A percentile compares a stretch with the other conserved stretches of the same genome.
These are phyloP conservation scores for Blastomyces silverae DNA, from an alignment of 2,329 filamentous ascomycete species.

Conservation along the genomic window DNA sequence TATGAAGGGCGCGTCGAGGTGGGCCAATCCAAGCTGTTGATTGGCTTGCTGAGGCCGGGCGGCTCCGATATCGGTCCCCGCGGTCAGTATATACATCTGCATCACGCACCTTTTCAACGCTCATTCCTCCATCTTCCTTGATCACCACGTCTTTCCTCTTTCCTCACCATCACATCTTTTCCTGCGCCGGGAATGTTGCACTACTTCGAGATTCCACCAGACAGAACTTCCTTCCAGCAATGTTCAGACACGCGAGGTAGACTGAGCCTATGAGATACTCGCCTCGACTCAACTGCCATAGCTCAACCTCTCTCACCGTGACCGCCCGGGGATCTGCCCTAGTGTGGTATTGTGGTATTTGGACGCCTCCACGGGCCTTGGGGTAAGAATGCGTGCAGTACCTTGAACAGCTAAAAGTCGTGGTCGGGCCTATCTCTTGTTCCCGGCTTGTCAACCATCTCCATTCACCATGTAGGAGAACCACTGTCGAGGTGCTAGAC, in stretches of 20 bases:
- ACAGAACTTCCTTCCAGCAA: conserved; percentile 7
- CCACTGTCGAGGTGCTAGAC: conserved; percentile 25
- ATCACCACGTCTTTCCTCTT: too few relatives aligned
- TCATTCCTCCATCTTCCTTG: too few relatives aligned
- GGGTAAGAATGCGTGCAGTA: conserved; percentile 15
- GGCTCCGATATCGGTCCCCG: too few relatives aligned
- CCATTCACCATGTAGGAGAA: conserved; percentile 12
- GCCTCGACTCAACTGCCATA: conserved; percentile 19
- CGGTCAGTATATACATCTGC: too few relatives aligned
- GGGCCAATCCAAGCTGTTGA: too few relatives aligned
- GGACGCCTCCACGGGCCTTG: conserved; percentile 22
- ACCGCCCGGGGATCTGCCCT: conserved; percentile 22
- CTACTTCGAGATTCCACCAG: not conserved
- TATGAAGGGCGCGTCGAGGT: too few relatives aligned
- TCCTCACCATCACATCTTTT: too few relatives aligned
- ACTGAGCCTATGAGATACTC: conserved; percentile 23
- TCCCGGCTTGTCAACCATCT: conserved; percentile 17
- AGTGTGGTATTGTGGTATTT: conserved; percentile 23
- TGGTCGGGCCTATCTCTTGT: conserved; percentile 3
- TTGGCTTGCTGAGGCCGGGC: too few relatives aligned
- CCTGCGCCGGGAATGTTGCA: not conserved
- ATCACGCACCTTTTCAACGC: too few relatives aligned
- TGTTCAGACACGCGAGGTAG: conserved; percentile 23
- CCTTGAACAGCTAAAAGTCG: too few relatives aligned
- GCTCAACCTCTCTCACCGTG: conserved; percentile 24